Base-by-base conservation (phyloP, 352 stramenopile species). In the Globisporangium sylvaticum region DNA sequence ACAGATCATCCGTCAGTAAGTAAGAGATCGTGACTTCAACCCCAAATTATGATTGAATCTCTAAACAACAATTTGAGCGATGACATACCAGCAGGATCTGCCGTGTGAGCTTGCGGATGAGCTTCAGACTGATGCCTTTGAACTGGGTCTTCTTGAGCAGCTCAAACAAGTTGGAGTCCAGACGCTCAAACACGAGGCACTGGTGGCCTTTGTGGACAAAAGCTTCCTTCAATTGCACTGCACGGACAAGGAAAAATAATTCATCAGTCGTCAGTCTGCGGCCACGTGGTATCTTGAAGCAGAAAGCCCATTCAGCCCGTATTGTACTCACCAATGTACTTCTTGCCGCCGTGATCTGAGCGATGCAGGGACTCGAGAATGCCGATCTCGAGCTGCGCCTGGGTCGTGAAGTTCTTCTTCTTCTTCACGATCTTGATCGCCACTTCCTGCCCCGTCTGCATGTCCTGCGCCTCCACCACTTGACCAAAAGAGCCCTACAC, bases 371-470 rank as follows among this genome's bases (percentile, higher is more conserved):
- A 78, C 59, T 97, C 82, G 61, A 99, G 76, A 24, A 99, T 91
- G 58, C 86, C 86, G 70, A 99, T 98, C 80, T 99, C 98, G 10
- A 91, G 98, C 84, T 98, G 94, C 6, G 97, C 97, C 73, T 99
- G 97, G 58, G 94, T 78, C 24, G 93, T 91, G 72, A 99, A 99
- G 55, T 97, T 91, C 70, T 97, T 97, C 68, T 98, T 98, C 73
- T 95, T 99, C 83, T 99, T 99, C 61, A 99, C 98, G 66, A 99
- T 98, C 81, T 99, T 99, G 72, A 99, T 98, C 9, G 96, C 96
- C n/a, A 99, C 96, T n/a, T 97, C 74, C 50, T 83, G 65, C 3
- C 91, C 76, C 1, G 84, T 97, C 65, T 87, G 61, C 9, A 83
- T 79, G 68, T 96, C 89, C 6, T 84, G n/a, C 9, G 80, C 87